Evolutionary conservation across 140 eudicot genomes (phyloP), one percentile per base, ranked within the genome.

Genomic region (Senecio squalidus): DNA sequence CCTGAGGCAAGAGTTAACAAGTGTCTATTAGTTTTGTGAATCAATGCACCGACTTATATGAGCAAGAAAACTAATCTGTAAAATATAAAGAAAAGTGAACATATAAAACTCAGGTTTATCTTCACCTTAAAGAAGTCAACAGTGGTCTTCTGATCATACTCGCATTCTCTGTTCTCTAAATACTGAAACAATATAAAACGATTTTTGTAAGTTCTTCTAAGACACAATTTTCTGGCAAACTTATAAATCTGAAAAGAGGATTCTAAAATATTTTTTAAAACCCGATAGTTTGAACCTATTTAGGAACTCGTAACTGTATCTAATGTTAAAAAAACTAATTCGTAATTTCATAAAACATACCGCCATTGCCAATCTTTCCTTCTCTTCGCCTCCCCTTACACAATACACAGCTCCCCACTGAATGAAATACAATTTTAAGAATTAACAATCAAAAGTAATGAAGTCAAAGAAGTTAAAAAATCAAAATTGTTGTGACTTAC

Each of bases 391-490:
- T 64, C 98, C 96, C 64, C 74, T 66, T 28, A 92, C 95, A 68
- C 98, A 79, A 62, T 74, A 87, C 44, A 92, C 98, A 72, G 91
- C 82, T 44, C 98, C 98, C 98, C 98, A 92, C 96, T 84, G 79
- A 22, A 45, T 71, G 10, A 44, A 54, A 60, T 1, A 39, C 1
- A 43, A 55, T 2, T 24, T 26, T 14, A 55, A 44, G n/a, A 74
- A 22, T 21, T 22, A 57, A 41, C 30, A 29, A 9, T 24, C n/a
- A n/a, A n/a, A n/a, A n/a, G n/a, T n/a, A n/a, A n/a, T 28, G 6
- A 53, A 23, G 28, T 14, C 39, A 53, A 28, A n/a, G n/a, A n/a
- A 40, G 13, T 40, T 40, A 9, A 13, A 10, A 31, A 4, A 2
- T 55, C 24, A 23, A 15, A 5, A 9, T 26, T 31, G n/a, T 0